A percentile compares a stretch with the other conserved stretches of the same genome.
phyloP scores from a whole-genome alignment of 148 eudicot species.

The Camellia lanceoleosa region DNA sequence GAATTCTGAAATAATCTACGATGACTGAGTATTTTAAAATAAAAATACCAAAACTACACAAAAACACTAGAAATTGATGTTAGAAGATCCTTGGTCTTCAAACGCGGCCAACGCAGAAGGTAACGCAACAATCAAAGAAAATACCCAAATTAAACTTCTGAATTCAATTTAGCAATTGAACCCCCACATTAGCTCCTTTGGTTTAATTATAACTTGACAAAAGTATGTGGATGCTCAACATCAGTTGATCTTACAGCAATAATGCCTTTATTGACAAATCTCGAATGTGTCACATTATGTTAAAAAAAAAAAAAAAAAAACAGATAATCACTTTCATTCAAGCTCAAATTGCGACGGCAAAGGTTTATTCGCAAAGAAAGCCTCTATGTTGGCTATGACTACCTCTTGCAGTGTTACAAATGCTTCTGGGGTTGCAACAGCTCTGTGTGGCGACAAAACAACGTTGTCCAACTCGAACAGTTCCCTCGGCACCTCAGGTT shows the following conservation, averaged over 20 bases:
- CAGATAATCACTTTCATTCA: constrained; percentile 11
- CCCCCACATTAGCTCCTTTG: not conserved
- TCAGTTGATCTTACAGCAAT: not conserved
- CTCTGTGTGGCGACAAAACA: constrained; percentile 71
- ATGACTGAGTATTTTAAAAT: no score
- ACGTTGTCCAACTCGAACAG: constrained; percentile 63
- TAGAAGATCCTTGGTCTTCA: no score
- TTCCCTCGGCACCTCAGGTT: constrained; percentile 70
- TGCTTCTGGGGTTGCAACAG: constrained; percentile 58
- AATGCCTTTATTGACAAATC: not conserved
- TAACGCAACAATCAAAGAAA: no score
- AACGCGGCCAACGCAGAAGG: no score
- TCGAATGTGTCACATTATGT: no score
- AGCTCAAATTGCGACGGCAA: constrained; percentile 37
- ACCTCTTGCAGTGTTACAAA: constrained; percentile 37
- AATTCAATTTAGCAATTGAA: no score
- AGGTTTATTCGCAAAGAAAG: constrained; percentile 71
- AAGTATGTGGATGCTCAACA: not conserved
- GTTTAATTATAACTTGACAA: not conserved
- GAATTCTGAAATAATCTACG: no score
- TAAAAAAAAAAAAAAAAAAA: no score
- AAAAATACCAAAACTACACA: no score
- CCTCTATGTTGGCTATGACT: constrained; percentile 47
- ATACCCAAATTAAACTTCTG: no score
- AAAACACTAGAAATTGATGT: no score